A percentile compares a stretch with the other conserved stretches of the same genome.
Evolutionary conservation across 2,329 filamentous ascomycete genomes (phyloP).

Genomic region (Penicillium freii): DNA sequence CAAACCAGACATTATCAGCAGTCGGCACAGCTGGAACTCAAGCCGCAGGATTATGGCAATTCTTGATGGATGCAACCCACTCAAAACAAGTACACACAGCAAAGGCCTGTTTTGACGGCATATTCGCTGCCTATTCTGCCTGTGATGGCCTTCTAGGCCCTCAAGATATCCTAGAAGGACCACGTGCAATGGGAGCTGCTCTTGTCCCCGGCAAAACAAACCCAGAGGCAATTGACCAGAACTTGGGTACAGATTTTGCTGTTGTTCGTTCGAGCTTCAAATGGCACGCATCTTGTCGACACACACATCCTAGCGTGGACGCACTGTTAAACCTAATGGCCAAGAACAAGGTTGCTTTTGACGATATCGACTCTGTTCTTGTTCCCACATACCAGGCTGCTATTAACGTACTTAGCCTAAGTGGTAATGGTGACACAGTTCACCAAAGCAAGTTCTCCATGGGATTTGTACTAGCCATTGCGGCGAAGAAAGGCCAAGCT

Average conservation of each 20-base stretch:
- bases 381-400: conserved; percentile 32
- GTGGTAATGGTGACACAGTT: conserved; percentile 31
- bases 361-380: conserved; percentile 31
- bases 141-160: conserved; percentile 29
- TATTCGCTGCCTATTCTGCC: conserved; percentile 33
- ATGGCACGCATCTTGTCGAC: conserved; percentile 23
- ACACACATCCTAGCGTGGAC: too few species aligned
- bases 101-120: conserved; percentile 34
- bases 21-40: conserved; percentile 35
- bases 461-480: conserved; percentile 35
- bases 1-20: conserved; percentile 26
- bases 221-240: too few species aligned
- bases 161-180: conserved; percentile 28
- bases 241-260: conserved; percentile 22
- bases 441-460: conserved; percentile 38
- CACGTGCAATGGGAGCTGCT: conserved; percentile 28
- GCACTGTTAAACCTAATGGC: conserved; percentile 4
- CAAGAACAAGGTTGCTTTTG: conserved; percentile 24
- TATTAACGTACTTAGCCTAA: conserved; percentile 31
- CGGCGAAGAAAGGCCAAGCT: conserved; percentile 33
- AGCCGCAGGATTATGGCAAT: conserved; percentile 36
- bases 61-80: conserved; percentile 27
- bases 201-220: conserved; percentile 16
- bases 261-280: conserved; percentile 34
- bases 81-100: conserved; percentile 36